phyloP scores from a whole-genome alignment of 352 stramenopile genomes.

The Aphanomyces euteiches region DNA sequence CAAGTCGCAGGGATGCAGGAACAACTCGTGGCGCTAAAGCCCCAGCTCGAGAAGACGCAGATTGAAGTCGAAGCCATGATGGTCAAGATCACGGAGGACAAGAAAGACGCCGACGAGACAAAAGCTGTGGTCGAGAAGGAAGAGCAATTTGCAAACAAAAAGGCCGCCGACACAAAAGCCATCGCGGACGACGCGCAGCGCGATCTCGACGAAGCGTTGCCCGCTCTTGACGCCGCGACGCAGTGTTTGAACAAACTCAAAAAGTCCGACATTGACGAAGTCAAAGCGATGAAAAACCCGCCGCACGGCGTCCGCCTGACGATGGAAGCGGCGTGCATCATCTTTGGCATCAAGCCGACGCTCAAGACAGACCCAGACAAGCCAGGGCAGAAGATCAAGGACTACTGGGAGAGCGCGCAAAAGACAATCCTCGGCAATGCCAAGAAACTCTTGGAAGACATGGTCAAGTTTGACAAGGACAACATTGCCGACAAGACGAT shows the following conservation, averaged over 20 bases:
- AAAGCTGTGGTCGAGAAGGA: slow-evolving; percentile 89
- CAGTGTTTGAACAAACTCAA: slow-evolving; percentile 90
- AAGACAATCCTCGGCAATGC: slow-evolving; percentile 83
- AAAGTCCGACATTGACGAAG: slow-evolving; percentile 93
- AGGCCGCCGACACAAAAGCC: slow-evolving; percentile 88
- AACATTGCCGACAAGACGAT: slow-evolving; percentile 87
- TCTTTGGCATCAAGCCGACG: slow-evolving; percentile 91
- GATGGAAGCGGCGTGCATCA: slow-evolving; percentile 91
- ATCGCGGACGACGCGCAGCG: slow-evolving; percentile 90
- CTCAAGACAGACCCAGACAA: slow-evolving; percentile 89
- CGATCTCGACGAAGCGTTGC: slow-evolving; percentile 90
- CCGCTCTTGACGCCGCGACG: slow-evolving; percentile 87
- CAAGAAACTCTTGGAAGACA: slow-evolving; percentile 88
- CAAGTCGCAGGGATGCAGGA: slow-evolving; percentile 90
- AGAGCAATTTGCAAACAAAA: slow-evolving; percentile 88
- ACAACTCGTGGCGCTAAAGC: slow-evolving; percentile 89
- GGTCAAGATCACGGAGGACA: slow-evolving; percentile 91
- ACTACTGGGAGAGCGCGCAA: slow-evolving; percentile 87
- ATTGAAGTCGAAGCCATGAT: slow-evolving; percentile 92
- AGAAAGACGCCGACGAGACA: slow-evolving; percentile 88
- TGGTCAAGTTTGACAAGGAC: slow-evolving; percentile 88
- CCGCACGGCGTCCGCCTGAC: slow-evolving; percentile 83
- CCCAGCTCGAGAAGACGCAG: slow-evolving; percentile 88
- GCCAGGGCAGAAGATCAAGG: slow-evolving; percentile 85
- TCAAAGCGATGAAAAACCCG: slow-evolving; percentile 86